These are phyloP conservation scores for Conringia planisiliqua DNA, from an alignment of 345 rosid species.

Conservation along the genomic window DNA sequence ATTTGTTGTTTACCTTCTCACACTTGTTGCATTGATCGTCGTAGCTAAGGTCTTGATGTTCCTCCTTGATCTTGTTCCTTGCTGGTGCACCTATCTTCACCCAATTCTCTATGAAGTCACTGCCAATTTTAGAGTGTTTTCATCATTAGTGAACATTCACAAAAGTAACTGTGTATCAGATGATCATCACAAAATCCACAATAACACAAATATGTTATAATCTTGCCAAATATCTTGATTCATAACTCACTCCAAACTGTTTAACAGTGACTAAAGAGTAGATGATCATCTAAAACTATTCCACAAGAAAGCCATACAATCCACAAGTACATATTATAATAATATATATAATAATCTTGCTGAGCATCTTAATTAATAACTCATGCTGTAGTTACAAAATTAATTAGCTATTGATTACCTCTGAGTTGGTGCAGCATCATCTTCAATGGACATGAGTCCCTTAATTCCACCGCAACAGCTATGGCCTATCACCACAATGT, in stretches of 20 bases:
- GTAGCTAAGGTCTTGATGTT: slow-evolving; percentile 35
- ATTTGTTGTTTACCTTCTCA: slow-evolving; percentile 57
- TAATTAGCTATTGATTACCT: background rate
- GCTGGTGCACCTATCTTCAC: slow-evolving; percentile 69
- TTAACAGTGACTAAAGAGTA: background rate
- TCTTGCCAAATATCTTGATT: no score
- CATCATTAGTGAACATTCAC: background rate
- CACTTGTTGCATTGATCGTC: slow-evolving; percentile 54
- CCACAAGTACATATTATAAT: background rate
- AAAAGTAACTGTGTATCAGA: background rate
- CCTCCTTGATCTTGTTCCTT: slow-evolving; percentile 56
- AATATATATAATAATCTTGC: background rate
- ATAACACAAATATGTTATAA: no score
- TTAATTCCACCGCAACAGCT: slow-evolving; percentile 95
- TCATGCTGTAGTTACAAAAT: background rate
- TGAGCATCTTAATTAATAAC: slow-evolving; percentile 19
- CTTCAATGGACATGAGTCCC: slow-evolving; percentile 84
- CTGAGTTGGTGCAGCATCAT: slow-evolving; percentile 39
- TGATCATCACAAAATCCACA: background rate
- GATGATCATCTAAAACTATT: background rate
- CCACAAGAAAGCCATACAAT: background rate
- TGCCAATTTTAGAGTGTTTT: slow-evolving; percentile 25
- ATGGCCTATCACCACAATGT: slow-evolving; percentile 91
- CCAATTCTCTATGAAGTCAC: slow-evolving; percentile 97
- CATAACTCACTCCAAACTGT: no score